Base-by-base conservation (phyloP, 192 early-diverging fungal species). In the Cetraspora pellucida region DNA sequence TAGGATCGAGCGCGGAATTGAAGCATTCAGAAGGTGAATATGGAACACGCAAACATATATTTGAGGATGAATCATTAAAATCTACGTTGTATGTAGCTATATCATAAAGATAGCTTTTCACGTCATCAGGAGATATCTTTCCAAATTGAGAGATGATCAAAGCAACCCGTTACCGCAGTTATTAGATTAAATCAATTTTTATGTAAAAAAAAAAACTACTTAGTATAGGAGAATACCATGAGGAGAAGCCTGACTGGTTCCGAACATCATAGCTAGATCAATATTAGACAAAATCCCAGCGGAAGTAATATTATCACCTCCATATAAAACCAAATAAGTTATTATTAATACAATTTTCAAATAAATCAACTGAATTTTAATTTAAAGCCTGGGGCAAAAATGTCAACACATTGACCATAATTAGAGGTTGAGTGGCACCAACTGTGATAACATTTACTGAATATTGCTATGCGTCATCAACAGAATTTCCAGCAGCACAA, bases 341-440 rank as follows among this genome's bases (percentile, higher is more conserved):
- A n/a, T n/a, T n/a, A n/a, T n/a, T n/a, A n/a, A n/a, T n/a, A n/a
- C n/a, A n/a, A n/a, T n/a, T n/a, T n/a, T n/a, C n/a, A n/a, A n/a
- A n/a, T n/a, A n/a, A n/a, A n/a, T n/a, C n/a, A n/a, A n/a, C n/a
- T n/a, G n/a, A n/a, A n/a, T n/a, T n/a, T n/a, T n/a, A n/a, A n/a
- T n/a, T n/a, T n/a, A n/a, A n/a, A n/a, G 47, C 91, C 96, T 13
- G 98, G 98, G 46, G 95, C 96, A 82, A 95, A 93, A 74, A 97
- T 89, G 81, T 96, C 91, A 21, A 98, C 96, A 84, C 98, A 99
- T 80, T 90, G 89, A 73, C 98, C 98, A 61, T 81, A 90, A 80
- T 94, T 93, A 6, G 95, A 54, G 85, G 88, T 81, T 95, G 91
- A 25, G 91, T 92, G 1, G 87, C 84, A 31, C 90, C 96, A 23